These are phyloP conservation scores for Alternaria longipes DNA, from an alignment of 2,329 filamentous ascomycete genomes.

Conservation along the genomic window DNA sequence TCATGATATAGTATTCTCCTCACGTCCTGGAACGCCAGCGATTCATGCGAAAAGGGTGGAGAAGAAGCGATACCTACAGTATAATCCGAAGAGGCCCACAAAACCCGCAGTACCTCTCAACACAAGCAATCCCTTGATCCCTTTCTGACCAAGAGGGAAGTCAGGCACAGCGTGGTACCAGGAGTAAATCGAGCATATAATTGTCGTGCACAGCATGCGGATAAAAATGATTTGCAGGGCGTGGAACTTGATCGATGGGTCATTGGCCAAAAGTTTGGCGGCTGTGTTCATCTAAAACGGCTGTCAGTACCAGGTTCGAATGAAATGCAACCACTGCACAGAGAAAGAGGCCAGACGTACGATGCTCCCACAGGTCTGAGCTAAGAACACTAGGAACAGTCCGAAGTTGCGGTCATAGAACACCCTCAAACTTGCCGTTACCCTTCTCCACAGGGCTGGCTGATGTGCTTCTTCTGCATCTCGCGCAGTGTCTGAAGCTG, in stretches of 20 bases:
- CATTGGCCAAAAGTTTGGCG: conserved; percentile 37
- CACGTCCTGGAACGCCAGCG: neutral
- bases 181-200: conserved; percentile 75
- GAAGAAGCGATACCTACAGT: conserved; percentile 30
- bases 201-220: conserved; percentile 75
- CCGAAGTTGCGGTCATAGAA: conserved; percentile 40
- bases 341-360: conserved; percentile 12
- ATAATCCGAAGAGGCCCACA: conserved; percentile 39
- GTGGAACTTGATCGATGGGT: conserved; percentile 38
- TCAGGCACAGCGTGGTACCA: conserved; percentile 62
- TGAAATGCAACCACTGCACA: neutral
- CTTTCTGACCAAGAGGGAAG: conserved; percentile 34
- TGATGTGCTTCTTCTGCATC: conserved; percentile 14
- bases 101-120: conserved; percentile 38
- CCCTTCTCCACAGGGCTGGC: neutral
- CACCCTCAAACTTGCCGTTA: conserved; percentile 11
- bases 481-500: neutral
- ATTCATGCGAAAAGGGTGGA: neutral
- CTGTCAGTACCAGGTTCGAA: neutral
- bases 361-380: conserved; percentile 52
- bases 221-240: conserved; percentile 73
- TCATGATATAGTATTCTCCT: neutral
- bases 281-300: conserved; percentile 34
- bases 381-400: conserved; percentile 34
- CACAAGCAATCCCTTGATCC: conserved; percentile 29